Evolutionary conservation across 2,329 filamentous ascomycete genomes (phyloP), one percentile per base, ranked within the genome.

Genomic region (Thielaviopsis punctulata): DNA sequence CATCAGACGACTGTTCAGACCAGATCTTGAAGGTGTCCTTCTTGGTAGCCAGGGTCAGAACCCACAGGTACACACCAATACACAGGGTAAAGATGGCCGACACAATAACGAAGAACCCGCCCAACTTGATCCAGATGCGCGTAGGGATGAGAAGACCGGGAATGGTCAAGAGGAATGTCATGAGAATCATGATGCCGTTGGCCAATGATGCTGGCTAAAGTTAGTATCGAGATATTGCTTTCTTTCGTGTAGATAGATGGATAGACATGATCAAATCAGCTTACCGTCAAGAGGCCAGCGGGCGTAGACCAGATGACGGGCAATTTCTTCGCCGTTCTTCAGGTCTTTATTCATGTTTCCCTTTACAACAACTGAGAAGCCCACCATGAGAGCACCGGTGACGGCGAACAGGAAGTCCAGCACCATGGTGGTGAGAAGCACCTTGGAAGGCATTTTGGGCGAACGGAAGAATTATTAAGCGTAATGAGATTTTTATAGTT

Each of bases 151-250:
- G 72, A 52, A 90, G 68, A n/a, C 77, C 84, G 2, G 84, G 84
- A 15, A 92, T 66, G 6, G 82, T 84, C 56, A 80, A 63, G 52
- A 81, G 60, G 65, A 87, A 87, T 22, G 81, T 79, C 59, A 78
- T 61, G 64, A 90, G 79, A 62, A 88, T 76, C 61, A 89, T 70
- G 60, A 80, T 71, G 56, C 80, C 76, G 64, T 89, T 89, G 61
- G 73, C 79, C 57, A 89, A 78, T 55, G 80, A 82, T 50, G 80
- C 68, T 84, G 76, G 56, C 49, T 39, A 45, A 52, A 45, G 49
- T 59, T 51, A 57, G 52, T 44, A 33, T 15, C 25, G 10, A 4
- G 8, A 18, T n/a, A 6, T 3, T 18, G 19, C 12, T 36, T 10
- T 9, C 23, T 22, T 5, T 46, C 8, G n/a, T 21, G 13, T 12